These are phyloP conservation scores for Miamiensis avidus DNA, from an alignment of 169 alveolate genomes.

Conservation along the genomic window DNA sequence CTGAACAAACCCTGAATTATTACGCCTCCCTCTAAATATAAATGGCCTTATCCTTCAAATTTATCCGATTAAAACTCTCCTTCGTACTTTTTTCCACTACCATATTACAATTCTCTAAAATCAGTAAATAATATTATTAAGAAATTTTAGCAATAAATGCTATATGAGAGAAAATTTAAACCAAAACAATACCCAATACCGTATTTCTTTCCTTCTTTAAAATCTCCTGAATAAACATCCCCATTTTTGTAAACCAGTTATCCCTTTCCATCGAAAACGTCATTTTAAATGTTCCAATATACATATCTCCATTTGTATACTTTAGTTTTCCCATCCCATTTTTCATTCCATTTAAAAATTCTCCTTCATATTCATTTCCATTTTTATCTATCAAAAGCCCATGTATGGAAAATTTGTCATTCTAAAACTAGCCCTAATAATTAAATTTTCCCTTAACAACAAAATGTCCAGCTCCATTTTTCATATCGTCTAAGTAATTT, in stretches of 20 bases:
- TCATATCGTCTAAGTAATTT: slow-evolving; percentile 42
- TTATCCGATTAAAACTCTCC: slow-evolving; percentile 12
- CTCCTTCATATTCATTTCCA: slow-evolving; percentile 52
- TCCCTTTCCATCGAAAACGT: slow-evolving; percentile 46
- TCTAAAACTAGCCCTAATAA: slow-evolving; percentile 38
- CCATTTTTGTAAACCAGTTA: slow-evolving; percentile 27
- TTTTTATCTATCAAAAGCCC: slow-evolving; percentile 36
- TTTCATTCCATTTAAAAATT: slow-evolving; percentile 33
- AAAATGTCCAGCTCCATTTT: slow-evolving; percentile 36
- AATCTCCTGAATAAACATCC: slow-evolving; percentile 29
- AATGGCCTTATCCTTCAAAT: slow-evolving; percentile 19
- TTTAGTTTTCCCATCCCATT: slow-evolving; percentile 36
- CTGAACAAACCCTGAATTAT: slow-evolving; percentile 10
- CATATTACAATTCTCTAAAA: not conserved
- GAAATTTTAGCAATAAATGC: too few relatives aligned
- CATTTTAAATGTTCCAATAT: slow-evolving; percentile 41
- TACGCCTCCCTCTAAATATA: not conserved
- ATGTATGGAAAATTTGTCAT: slow-evolving; percentile 36
- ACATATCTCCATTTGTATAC: slow-evolving; percentile 26
- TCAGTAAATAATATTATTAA: too few relatives aligned
- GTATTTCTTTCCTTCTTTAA: slow-evolving; percentile 19
- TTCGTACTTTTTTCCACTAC: slow-evolving; percentile 1
- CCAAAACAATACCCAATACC: slow-evolving; percentile 14
- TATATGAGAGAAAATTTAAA: too few relatives aligned
- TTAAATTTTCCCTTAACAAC: slow-evolving; percentile 16